Percentiles rank a stretch among this genome's conserved stretches.
Conservation (phyloP, 2,329 filamentous ascomycete genomes). For the Phaeomoniella chlamydospora region DNA sequence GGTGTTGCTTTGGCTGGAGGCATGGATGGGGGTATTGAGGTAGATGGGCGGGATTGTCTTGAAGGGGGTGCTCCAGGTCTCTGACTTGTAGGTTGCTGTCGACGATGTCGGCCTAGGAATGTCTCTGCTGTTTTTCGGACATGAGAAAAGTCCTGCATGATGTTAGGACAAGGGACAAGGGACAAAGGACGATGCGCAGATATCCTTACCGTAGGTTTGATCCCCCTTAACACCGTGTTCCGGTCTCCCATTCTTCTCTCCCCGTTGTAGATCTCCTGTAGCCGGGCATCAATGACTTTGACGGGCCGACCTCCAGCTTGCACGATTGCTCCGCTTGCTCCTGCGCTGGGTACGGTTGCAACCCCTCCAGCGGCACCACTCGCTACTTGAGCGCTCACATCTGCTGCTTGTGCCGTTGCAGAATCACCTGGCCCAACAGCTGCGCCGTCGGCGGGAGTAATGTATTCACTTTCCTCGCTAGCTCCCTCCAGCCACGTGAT, state of each 20-base stretch:
- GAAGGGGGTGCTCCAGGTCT: constrained; percentile 17
- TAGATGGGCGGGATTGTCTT: constrained; percentile 15
- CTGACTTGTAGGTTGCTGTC: constrained; percentile 19
- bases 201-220: constrained; percentile 75
- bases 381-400: constrained; percentile 33
- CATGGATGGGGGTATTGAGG: constrained; percentile 5
- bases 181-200: constrained; percentile 1
- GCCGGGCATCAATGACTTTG: constrained; percentile 63
- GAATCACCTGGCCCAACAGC: constrained; percentile 27
- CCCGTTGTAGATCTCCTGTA: constrained; percentile 79
- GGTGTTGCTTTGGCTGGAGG: constrained; percentile 12
- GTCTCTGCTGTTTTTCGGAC: constrained; percentile 72
- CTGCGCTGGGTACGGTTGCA: constrained; percentile 18
- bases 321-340: constrained; percentile 16
- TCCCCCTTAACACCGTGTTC: constrained; percentile 73
- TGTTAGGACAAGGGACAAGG: constrained; percentile 6
- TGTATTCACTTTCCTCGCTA: constrained; percentile 81
- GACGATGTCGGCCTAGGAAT: constrained; percentile 49
- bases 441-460: constrained; percentile 46
- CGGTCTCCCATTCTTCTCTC: constrained; percentile 87
- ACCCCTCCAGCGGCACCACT: constrained; percentile 32
- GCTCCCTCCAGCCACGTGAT: constrained; percentile 89
- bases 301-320: constrained; percentile 34
- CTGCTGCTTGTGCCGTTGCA: constrained; percentile 26
- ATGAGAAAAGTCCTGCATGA: constrained; percentile 74